Evolutionary conservation across 2,329 filamentous ascomycete species (phyloP).

Genomic region (Penicillium capsulatum): DNA sequence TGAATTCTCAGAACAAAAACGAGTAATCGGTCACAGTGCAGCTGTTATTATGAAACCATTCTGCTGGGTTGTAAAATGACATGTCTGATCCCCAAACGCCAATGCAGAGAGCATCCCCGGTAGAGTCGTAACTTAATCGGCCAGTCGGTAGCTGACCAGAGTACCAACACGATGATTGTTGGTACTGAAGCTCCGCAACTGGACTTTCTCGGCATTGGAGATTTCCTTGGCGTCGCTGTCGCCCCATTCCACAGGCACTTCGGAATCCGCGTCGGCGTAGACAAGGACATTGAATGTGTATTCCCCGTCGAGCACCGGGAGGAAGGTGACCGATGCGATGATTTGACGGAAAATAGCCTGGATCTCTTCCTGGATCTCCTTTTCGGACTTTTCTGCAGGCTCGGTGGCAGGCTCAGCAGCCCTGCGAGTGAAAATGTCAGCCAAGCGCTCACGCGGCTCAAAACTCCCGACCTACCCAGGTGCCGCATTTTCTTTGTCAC

Average conservation of each 20-base stretch:
- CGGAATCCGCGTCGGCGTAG: conserved; percentile 93
- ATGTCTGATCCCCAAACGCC: conserved; percentile 20
- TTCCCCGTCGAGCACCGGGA: conserved; percentile 87
- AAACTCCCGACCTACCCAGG: conserved; percentile 43
- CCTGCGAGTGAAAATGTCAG: conserved; percentile 17
- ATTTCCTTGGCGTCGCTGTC: conserved; percentile 99
- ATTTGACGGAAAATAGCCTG: conserved; percentile 97
- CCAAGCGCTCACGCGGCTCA: background rate
- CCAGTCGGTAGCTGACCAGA: conserved; percentile 78
- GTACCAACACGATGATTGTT: conserved; percentile 92
- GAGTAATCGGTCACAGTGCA: too few relatives aligned
- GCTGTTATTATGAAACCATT: conserved; percentile 15
- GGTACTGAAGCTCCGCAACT: conserved; percentile 92
- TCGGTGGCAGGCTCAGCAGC: conserved; percentile 27
- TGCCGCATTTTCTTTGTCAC: conserved; percentile 67
- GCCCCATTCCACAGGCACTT: conserved; percentile 97
- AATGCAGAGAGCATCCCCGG: conserved; percentile 22
- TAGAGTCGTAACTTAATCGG: conserved; percentile 33
- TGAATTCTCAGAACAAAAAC: too few relatives aligned
- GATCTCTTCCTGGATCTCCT: conserved; percentile 92
- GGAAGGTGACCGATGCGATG: conserved; percentile 92
- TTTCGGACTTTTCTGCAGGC: conserved; percentile 72
- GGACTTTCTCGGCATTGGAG: conserved; percentile 86
- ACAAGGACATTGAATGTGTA: conserved; percentile 99
- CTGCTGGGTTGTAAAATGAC: conserved; percentile 1